phyloP scores from a whole-genome alignment of 2,329 filamentous ascomycete genomes.

The Decorospora gaudefroyi region DNA sequence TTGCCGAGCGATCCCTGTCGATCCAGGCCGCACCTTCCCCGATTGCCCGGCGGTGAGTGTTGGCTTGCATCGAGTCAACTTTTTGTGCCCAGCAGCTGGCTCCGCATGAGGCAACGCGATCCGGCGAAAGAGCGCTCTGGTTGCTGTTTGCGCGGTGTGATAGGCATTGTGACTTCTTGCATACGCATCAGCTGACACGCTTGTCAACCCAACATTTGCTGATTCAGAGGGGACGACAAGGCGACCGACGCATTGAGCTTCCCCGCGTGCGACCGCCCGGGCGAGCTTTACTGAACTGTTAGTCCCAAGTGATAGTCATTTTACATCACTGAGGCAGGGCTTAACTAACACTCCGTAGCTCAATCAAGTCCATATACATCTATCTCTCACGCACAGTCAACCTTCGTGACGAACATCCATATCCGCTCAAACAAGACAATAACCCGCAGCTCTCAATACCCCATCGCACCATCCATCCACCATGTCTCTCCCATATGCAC shows the following conservation, averaged over 20 bases:
- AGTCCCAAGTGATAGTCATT: background rate
- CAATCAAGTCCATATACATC: slow-evolving; percentile 2
- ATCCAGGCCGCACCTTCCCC: slow-evolving; percentile 17
- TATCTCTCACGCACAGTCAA: background rate
- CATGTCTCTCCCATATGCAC: slow-evolving; percentile 52
- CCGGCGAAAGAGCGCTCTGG: slow-evolving; percentile 13
- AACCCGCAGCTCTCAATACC: too few relatives aligned
- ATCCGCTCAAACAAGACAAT: too few relatives aligned
- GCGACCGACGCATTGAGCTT: slow-evolving; percentile 5
- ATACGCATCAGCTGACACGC: slow-evolving; percentile 1
- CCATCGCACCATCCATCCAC: slow-evolving; percentile 5
- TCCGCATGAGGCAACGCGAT: slow-evolving; percentile 20
- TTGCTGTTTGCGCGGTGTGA: background rate
- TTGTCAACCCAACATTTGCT: background rate
- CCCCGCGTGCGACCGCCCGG: background rate
- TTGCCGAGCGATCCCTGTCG: slow-evolving; percentile 15
- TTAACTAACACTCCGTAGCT: slow-evolving; percentile 7
- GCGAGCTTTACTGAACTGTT: slow-evolving; percentile 4
- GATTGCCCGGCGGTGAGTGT: slow-evolving; percentile 21
- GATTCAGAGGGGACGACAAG: slow-evolving; percentile 4
- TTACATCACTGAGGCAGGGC: slow-evolving; percentile 5
- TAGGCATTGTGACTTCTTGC: background rate
- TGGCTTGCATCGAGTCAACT: slow-evolving; percentile 13
- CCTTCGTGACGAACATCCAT: slow-evolving; percentile 7
- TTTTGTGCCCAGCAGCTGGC: slow-evolving; percentile 13